These are phyloP conservation scores for Mycena polygramma DNA, from an alignment of 768 basidiomycete species.

Conservation along the genomic window DNA sequence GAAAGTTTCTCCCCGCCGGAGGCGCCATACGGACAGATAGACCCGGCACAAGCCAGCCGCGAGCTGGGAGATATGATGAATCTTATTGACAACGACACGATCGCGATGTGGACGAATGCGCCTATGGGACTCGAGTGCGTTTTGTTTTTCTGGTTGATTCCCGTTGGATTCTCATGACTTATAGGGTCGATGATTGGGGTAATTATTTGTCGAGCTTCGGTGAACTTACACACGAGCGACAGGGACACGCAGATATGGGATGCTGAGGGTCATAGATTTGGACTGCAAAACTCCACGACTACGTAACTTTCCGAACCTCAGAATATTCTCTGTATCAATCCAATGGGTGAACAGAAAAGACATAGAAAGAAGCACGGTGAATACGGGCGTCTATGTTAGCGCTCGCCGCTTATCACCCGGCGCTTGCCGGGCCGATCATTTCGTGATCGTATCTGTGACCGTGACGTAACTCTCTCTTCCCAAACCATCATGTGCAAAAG, in stretches of 20 bases:
- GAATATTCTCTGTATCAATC: no score
- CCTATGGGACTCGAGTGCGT: constrained; percentile 33
- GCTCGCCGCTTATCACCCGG: no score
- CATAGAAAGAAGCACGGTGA: no score
- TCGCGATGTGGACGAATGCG: constrained; percentile 38
- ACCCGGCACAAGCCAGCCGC: constrained; percentile 20
- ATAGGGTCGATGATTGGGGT: neutral
- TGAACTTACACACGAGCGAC: neutral
- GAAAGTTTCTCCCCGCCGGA: constrained; percentile 20
- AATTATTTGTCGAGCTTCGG: neutral
- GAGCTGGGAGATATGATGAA: constrained; percentile 32
- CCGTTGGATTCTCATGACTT: neutral
- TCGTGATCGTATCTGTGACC: no score
- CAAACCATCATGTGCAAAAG: no score
- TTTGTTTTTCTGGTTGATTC: neutral
- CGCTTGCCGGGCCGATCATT: no score
- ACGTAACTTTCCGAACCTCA: no score
- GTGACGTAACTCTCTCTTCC: no score
- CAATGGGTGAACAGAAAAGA: no score
- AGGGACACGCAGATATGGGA: neutral
- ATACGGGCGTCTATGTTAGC: no score
- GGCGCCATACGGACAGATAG: constrained; percentile 21
- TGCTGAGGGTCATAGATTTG: no score
- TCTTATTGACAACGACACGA: constrained; percentile 34
- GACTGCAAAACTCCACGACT: no score